A percentile compares a stretch with the other conserved stretches of the same genome.
These are phyloP conservation scores for Solidago caesia DNA, from an alignment of 129 eudicot genomes.

Conservation along the genomic window DNA sequence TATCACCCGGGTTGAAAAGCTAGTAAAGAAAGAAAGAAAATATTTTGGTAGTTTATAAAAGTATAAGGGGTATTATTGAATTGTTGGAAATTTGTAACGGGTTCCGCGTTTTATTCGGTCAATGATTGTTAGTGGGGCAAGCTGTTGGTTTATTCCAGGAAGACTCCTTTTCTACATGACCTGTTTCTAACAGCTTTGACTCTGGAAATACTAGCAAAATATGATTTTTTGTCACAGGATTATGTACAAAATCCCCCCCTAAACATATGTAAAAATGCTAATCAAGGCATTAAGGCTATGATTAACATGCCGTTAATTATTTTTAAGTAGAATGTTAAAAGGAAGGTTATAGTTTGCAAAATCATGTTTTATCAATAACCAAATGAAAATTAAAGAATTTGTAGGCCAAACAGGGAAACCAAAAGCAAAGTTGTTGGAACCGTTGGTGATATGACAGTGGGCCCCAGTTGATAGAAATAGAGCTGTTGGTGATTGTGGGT, in stretches of 20 bases:
- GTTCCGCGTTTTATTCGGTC: slow-evolving; percentile 35
- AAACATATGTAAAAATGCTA: background rate
- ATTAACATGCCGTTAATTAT: no score
- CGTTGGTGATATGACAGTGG: slow-evolving; percentile 19
- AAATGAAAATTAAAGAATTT: background rate
- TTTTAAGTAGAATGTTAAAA: no score
- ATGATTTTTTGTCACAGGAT: background rate
- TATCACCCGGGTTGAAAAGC: background rate
- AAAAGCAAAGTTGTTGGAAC: background rate
- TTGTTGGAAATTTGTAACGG: background rate
- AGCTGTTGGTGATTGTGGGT: slow-evolving; percentile 27
- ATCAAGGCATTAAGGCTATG: no score
- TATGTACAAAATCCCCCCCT: background rate
- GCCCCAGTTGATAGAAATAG: slow-evolving; percentile 12
- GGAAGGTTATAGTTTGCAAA: no score
- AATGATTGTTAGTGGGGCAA: slow-evolving; percentile 29
- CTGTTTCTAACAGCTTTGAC: slow-evolving; percentile 8
- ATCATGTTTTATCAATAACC: no score
- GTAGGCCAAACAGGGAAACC: slow-evolving; percentile 2
- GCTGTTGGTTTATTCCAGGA: slow-evolving; percentile 29
- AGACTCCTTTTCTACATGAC: slow-evolving; percentile 6
- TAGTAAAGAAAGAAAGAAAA: background rate
- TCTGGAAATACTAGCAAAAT: slow-evolving; percentile 2
- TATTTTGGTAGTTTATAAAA: background rate
- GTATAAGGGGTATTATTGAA: slow-evolving; percentile 9